Conservation (phyloP, 2,329 filamentous ascomycete genomes). For the Trichoderma endophyticum region DNA sequence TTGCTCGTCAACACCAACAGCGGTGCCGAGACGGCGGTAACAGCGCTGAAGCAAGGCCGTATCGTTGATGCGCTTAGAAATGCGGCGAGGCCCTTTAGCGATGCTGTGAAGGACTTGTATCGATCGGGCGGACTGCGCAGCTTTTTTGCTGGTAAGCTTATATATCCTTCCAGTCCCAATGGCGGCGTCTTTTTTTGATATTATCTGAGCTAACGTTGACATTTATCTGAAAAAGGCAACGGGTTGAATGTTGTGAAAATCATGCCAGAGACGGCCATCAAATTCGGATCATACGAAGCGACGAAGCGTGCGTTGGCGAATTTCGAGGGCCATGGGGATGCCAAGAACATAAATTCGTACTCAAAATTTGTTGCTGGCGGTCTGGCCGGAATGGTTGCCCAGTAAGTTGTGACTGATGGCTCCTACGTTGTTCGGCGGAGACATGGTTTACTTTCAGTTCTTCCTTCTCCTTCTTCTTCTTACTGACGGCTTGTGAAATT, state of each 20-base stretch:
- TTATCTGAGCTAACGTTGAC: neutral
- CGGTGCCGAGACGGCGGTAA: slow-evolving; percentile 51
- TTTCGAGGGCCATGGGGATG: slow-evolving; percentile 83
- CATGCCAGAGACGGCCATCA: slow-evolving; percentile 97
- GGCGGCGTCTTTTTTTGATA: neutral
- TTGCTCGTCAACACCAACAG: slow-evolving; percentile 80
- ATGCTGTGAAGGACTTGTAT: slow-evolving; percentile 77
- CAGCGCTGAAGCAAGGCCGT: slow-evolving; percentile 68
- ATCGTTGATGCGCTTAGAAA: slow-evolving; percentile 62
- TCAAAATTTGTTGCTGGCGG: slow-evolving; percentile 92
- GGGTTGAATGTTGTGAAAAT: slow-evolving; percentile 96
- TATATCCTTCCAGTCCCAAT: neutral
- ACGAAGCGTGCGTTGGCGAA: slow-evolving; percentile 83
- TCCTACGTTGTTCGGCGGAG: neutral
- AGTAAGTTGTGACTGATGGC: slow-evolving; percentile 47
- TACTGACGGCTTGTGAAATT: slow-evolving; percentile 25
- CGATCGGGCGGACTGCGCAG: slow-evolving; percentile 80
- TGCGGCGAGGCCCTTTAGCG: slow-evolving; percentile 65
- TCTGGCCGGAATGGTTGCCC: slow-evolving; percentile 87
- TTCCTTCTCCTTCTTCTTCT: neutral
- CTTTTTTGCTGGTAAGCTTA: slow-evolving; percentile 78
- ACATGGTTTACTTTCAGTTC: neutral
- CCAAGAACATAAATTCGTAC: slow-evolving; percentile 71
- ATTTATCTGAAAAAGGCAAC: slow-evolving; percentile 62
- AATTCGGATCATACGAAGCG: slow-evolving; percentile 96